Conservation (phyloP, 768 basidiomycete species). For the Mycena rosella region DNA sequence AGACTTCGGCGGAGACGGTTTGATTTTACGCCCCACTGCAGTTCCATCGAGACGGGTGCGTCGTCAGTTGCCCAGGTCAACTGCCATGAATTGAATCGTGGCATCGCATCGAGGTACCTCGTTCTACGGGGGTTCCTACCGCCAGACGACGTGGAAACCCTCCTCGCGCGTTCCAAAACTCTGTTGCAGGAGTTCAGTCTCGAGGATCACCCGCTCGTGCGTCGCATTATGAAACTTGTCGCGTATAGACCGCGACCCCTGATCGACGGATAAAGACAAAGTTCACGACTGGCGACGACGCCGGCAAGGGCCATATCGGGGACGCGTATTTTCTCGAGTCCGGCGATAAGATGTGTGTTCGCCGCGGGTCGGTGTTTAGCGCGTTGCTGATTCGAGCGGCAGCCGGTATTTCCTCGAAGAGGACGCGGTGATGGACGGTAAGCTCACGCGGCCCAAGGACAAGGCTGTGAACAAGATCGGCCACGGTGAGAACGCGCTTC, state of each 20-base stretch:
- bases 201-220: constrained; percentile 84
- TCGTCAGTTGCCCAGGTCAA: constrained; percentile 7
- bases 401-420: constrained; percentile 93
- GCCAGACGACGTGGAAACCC: constrained; percentile 65
- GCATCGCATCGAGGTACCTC: constrained; percentile 71
- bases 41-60: constrained; percentile 74
- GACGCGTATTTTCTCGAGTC: constrained; percentile 95
- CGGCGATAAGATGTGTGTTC: constrained; percentile 87
- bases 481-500: constrained; percentile 66
- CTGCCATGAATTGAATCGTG: constrained; percentile 4
- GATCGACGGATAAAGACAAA: constrained; percentile 69
- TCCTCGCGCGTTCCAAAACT: constrained; percentile 78
- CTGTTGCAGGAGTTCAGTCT: constrained; percentile 85
- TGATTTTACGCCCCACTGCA: constrained; percentile 38
- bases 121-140: constrained; percentile 81
- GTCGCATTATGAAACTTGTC: constrained; percentile 36
- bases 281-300: constrained; percentile 85
- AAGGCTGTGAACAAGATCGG: constrained; percentile 96
- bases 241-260: neutral
- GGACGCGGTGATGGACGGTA: constrained; percentile 80
- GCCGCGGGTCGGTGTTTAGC: neutral
- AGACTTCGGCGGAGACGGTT: neutral
- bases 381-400: neutral
- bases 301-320: constrained; percentile 70
- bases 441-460: constrained; percentile 77